Evolutionary conservation across 2,329 filamentous ascomycete species (phyloP), one percentile per base, ranked within the genome.

Genomic region (Venturia nashicola): DNA sequence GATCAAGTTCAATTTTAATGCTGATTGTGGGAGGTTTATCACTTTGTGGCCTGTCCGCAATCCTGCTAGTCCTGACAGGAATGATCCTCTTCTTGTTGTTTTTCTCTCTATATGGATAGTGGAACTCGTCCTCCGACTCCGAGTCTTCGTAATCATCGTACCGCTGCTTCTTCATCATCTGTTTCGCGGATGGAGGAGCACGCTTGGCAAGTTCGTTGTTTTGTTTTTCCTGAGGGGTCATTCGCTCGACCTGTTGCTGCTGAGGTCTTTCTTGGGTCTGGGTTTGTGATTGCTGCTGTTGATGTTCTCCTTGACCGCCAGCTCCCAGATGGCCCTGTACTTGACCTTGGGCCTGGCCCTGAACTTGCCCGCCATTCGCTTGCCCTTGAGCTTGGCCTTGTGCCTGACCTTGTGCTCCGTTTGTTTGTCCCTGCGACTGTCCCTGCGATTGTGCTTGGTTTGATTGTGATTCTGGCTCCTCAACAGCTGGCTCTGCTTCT

Each of bases 1-100:
- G 70, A 70, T 76, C 74, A 65, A 76, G 62, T 69, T 76, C 74
- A 65, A 76, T 75, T 69, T 76, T 76, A 67, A 76, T 74, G 68
- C 76, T 76, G 67, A 76, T 67, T 65, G 69, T 72, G 67, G 72
- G 75, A 61, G 75, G 74, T 66, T 73, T 69, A 54, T 70, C 69
- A 66, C 72, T 72, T 59, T 68, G 67, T 32, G 73, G 74, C 11
- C 74, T 67, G 67, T 76, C 74, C 61, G 74, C 71, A 66, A 76
- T 76, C 60, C 74, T 69, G 1, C 73, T 76, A 65, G 76, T 69
- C 61, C 72, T 69, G 9, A 73, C 71, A 5, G 73, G 73, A 23
- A 69, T 66, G 43, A 69, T 71, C 2, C 69, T 48, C 39, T 42
- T 60, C 39, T 60, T 60, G 20, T 23, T 68, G 66, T 62, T 67